A percentile compares a stretch with the other conserved stretches of the same genome.
phyloP scores from a whole-genome alignment of 2,329 filamentous ascomycete species.

The Aureobasidium musti region DNA sequence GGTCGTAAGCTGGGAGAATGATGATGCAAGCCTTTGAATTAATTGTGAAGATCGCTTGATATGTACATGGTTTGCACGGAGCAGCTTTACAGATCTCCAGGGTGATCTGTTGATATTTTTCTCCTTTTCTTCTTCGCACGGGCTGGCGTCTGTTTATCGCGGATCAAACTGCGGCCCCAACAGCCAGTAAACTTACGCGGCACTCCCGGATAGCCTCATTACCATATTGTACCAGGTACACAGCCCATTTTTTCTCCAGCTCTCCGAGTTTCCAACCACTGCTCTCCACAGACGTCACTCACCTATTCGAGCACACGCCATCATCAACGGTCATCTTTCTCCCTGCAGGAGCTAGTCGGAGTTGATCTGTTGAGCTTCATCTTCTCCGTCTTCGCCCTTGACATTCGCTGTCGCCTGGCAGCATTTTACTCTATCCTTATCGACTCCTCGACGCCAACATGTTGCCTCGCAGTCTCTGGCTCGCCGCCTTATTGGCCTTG shows the following conservation, averaged over 20 bases:
- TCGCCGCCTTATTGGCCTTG: slow-evolving; percentile 42
- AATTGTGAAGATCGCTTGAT: not conserved
- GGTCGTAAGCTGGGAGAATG: not conserved
- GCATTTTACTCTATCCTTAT: not conserved
- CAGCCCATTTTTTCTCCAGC: slow-evolving; percentile 21
- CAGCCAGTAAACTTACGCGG: slow-evolving; percentile 21
- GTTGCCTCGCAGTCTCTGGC: slow-evolving; percentile 38
- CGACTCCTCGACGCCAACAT: slow-evolving; percentile 32
- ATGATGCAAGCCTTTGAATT: not conserved
- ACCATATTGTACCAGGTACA: not conserved
- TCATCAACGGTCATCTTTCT: slow-evolving; percentile 10
- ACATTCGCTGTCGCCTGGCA: not conserved
- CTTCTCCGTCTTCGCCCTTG: slow-evolving; percentile 6
- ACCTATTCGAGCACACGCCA: slow-evolving; percentile 9
- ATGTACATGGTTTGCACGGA: not conserved
- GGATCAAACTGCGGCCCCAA: slow-evolving; percentile 19
- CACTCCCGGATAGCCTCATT: slow-evolving; percentile 26
- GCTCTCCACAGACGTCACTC: slow-evolving; percentile 23
- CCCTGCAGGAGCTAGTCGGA: not conserved
- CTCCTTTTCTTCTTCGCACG: slow-evolving; percentile 16
- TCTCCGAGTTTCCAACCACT: not conserved
- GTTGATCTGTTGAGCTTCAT: slow-evolving; percentile 9
- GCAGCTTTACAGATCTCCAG: not conserved
- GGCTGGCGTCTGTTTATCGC: slow-evolving; percentile 8
- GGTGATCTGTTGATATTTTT: slow-evolving; percentile 1